phyloP scores from a whole-genome alignment of 2,329 filamentous ascomycete genomes.

The Macrophomina tecta region DNA sequence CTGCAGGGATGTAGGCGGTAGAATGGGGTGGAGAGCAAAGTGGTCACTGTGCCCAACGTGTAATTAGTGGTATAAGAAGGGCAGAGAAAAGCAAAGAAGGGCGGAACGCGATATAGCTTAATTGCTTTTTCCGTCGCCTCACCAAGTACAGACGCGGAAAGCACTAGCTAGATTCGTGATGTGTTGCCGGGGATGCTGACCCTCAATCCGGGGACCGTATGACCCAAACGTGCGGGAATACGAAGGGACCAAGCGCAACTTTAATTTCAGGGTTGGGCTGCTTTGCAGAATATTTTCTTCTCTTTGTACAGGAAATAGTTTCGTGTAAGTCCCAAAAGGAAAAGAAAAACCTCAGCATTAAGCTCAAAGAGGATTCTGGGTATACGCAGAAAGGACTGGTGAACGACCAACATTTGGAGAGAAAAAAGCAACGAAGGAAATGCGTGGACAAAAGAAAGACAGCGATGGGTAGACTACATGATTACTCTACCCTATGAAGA shows the following conservation, averaged over 20 bases:
- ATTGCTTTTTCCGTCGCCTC: too few relatives aligned
- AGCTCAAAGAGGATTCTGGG: not conserved
- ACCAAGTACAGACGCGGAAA: not conserved
- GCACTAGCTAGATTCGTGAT: not conserved
- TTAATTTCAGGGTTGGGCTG: not conserved
- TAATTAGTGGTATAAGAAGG: too few relatives aligned
- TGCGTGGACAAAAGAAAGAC: not conserved
- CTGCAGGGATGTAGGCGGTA: too few relatives aligned
- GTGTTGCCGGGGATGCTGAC: not conserved
- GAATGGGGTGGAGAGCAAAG: too few relatives aligned
- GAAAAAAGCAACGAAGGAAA: too few relatives aligned
- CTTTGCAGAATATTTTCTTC: not conserved
- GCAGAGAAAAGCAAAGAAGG: too few relatives aligned
- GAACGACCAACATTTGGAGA: not conserved
- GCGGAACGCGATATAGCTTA: too few relatives aligned
- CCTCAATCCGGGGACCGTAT: not conserved
- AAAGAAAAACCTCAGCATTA: not conserved
- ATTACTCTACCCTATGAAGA: not conserved
- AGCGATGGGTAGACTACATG: not conserved
- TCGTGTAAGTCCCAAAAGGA: not conserved
- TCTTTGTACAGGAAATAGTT: not conserved
- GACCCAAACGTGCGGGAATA: not conserved
- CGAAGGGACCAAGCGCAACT: not conserved
- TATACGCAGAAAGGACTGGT: slow-evolving; percentile 22
- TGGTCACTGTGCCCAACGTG: too few relatives aligned